Evolutionary conservation across 2,329 filamentous ascomycete genomes (phyloP), one percentile per base, ranked within the genome.

Genomic region (Periglandula ipomoeae): DNA sequence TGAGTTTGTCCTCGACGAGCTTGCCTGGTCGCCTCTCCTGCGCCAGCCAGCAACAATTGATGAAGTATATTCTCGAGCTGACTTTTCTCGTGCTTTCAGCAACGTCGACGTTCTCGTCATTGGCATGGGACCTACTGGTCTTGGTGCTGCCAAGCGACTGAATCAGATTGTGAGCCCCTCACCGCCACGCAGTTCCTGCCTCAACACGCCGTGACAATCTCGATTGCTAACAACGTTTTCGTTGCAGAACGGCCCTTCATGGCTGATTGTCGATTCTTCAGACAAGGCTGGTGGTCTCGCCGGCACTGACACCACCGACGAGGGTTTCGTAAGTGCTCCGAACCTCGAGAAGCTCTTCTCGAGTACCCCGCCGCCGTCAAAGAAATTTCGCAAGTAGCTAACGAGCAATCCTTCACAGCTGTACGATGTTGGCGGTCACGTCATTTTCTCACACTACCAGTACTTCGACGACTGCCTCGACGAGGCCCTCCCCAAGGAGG

Each of bases 381-480:
- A n/a, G n/a, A n/a, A n/a, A n/a, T n/a, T n/a, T n/a, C n/a, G n/a
- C n/a, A n/a, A 37, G 15, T 19, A n/a, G 27, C 39, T 48, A 24
- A 43, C 17, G 7, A 17, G 34, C 7, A 10, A 20, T 32, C 30
- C 24, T n/a, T 11, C 24, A 51, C 64, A 95, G 91, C 82, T 98
- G 62, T 98, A 96, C 80, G 93, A 98, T 73, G 93, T 98, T 61
- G 90, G 90, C 67, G 90, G 90, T 61, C 90, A 96, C 73, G 90
- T 96, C 72, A 96, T 96, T 74, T 96, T 96, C 81, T 96, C 90
- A 61, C 90, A 96, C 81, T 98, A 98, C 85, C 96, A 96, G 76
- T 98, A 98, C 82, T 98, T 98, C 69, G 93, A 98, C 74, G 93
- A 98, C 77, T 94, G 88, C 76, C 85, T 98, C 66, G 81, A 97